phyloP scores from a whole-genome alignment of 1,284 basidiomycete species.

The Melampsora medusae region DNA sequence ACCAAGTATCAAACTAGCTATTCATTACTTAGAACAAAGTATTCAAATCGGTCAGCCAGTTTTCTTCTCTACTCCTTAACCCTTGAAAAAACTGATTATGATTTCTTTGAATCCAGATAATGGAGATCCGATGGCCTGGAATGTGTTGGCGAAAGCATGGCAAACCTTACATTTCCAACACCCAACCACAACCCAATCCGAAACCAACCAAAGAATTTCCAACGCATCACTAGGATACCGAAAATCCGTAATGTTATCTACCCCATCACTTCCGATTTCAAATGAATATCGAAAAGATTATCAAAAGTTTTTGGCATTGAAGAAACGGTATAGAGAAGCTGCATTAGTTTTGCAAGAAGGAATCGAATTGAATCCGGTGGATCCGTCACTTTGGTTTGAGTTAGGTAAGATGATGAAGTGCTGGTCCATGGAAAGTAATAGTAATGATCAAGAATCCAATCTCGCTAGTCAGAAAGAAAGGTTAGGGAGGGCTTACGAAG shows the following conservation, averaged over 20 bases:
- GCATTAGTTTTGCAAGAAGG: conserved; percentile 26
- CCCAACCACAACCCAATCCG: background rate
- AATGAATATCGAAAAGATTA: conserved; percentile 29
- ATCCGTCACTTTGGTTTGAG: conserved; percentile 22
- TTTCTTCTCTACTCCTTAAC: background rate
- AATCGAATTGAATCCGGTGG: conserved; percentile 4
- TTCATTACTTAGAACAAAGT: conserved; percentile 39
- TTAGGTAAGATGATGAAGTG: conserved; percentile 27
- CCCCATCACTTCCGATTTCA: background rate
- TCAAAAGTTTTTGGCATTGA: conserved; percentile 8
- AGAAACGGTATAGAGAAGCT: conserved; percentile 24
- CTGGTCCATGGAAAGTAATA: conserved; percentile 10
- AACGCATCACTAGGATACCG: conserved; percentile 25
- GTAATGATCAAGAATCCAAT: background rate
- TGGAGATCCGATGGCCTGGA: conserved; percentile 29
- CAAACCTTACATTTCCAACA: conserved; percentile 15
- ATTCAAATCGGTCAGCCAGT: conserved; percentile 25
- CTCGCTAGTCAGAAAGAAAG: background rate
- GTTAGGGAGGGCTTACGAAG: conserved; percentile 20
- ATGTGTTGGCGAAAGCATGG: conserved; percentile 31
- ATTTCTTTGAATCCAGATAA: conserved; percentile 4
- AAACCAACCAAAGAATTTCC: conserved; percentile 23
- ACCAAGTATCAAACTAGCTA: conserved; percentile 33
- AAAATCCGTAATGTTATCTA: conserved; percentile 24
- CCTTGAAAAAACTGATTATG: background rate